phyloP scores from a whole-genome alignment of 2,329 filamentous ascomycete genomes.

The Beauveria sp. region DNA sequence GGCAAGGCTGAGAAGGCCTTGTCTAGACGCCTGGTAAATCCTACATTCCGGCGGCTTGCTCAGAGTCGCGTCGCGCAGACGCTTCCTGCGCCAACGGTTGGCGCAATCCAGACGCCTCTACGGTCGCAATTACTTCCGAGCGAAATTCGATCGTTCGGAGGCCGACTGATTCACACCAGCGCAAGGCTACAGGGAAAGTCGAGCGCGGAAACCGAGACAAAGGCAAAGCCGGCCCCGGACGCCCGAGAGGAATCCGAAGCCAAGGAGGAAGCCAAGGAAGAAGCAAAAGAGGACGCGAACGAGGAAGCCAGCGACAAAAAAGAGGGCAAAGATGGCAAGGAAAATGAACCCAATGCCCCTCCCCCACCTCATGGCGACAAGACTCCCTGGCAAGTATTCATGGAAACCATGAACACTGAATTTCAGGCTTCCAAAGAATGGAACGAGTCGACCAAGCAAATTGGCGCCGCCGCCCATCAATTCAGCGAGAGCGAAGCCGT shows the following conservation, averaged over 20 bases:
- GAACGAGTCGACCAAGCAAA: slow-evolving; percentile 96
- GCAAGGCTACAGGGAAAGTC: slow-evolving; percentile 17
- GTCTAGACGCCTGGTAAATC: slow-evolving; percentile 30
- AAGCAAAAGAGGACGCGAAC: slow-evolving; percentile 24
- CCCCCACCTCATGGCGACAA: slow-evolving; percentile 97
- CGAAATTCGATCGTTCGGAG: slow-evolving; percentile 27
- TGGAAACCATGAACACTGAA: slow-evolving; percentile 87
- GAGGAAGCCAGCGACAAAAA: not conserved
- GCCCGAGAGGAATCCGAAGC: slow-evolving; percentile 34
- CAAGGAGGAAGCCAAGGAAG: slow-evolving; percentile 31
- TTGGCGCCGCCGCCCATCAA: slow-evolving; percentile 80
- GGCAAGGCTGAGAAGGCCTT: slow-evolving; percentile 31
- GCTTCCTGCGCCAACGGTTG: slow-evolving; percentile 19
- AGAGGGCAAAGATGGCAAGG: slow-evolving; percentile 40
- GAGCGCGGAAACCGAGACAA: slow-evolving; percentile 27
- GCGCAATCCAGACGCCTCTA: slow-evolving; percentile 29
- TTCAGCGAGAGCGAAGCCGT: slow-evolving; percentile 92
- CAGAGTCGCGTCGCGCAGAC: slow-evolving; percentile 19
- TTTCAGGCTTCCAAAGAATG: slow-evolving; percentile 98
- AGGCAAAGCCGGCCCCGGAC: slow-evolving; percentile 16
- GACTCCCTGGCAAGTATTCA: slow-evolving; percentile 97
- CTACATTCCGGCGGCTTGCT: slow-evolving; percentile 34
- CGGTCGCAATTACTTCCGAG: slow-evolving; percentile 38
- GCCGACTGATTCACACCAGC: slow-evolving; percentile 27
- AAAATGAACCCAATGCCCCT: slow-evolving; percentile 62